Conservation (phyloP, 2,329 filamentous ascomycete species). For the Colletotrichum siamense region DNA sequence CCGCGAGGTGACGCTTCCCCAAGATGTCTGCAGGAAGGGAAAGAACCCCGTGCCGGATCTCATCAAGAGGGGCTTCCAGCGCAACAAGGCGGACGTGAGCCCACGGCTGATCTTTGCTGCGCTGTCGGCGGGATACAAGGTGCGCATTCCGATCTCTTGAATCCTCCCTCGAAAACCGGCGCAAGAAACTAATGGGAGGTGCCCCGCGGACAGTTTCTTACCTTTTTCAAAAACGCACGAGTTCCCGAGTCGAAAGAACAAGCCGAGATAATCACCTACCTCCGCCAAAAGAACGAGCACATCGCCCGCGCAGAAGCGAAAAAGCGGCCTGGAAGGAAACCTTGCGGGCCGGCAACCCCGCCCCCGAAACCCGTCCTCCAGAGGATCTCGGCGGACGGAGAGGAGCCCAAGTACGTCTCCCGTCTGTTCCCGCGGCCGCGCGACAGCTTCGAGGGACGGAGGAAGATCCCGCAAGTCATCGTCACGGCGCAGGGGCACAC, state of each 20-base stretch:
- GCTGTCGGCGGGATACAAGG: conserved; percentile 73
- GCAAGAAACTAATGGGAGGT: neutral
- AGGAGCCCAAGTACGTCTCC: conserved; percentile 53
- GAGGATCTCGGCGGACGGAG: conserved; percentile 36
- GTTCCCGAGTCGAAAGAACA: conserved; percentile 43
- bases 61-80: conserved; percentile 66
- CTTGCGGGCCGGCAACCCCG: conserved; percentile 21
- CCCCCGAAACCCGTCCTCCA: conserved; percentile 34
- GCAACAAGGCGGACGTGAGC: conserved; percentile 64
- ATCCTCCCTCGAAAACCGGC: neutral
- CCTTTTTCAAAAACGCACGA: conserved; percentile 44
- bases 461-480: conserved; percentile 63
- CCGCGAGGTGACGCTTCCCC: conserved; percentile 55
- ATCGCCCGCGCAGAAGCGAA: neutral
- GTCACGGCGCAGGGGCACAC: conserved; percentile 61
- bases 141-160: conserved; percentile 28
- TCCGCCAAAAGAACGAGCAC: conserved; percentile 32
- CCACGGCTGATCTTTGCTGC: conserved; percentile 64
- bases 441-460: conserved; percentile 46
- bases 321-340: conserved; percentile 24
- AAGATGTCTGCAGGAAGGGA: conserved; percentile 40
- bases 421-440: conserved; percentile 54
- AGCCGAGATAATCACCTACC: conserved; percentile 43
- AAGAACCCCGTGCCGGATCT: conserved; percentile 59
- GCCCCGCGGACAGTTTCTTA: conserved; percentile 39